A percentile compares a stretch with the other conserved stretches of the same genome.
Evolutionary conservation across 2,329 filamentous ascomycete genomes (phyloP).

Genomic region (Paraconiothyrium brasiliense): DNA sequence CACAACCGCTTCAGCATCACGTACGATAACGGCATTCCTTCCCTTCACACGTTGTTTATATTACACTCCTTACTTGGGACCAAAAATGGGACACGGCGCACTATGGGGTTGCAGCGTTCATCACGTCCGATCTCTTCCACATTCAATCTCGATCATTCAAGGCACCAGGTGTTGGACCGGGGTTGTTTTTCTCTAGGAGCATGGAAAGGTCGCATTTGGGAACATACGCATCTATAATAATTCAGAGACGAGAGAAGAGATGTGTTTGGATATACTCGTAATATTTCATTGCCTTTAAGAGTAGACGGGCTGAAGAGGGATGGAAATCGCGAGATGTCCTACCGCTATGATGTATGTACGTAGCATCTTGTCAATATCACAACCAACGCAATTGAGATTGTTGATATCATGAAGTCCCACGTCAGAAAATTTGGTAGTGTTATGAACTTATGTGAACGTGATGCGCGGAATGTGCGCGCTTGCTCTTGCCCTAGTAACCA

Average conservation of each 20-base stretch:
- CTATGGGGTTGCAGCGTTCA: conserved; percentile 13
- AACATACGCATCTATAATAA: conserved; percentile 19
- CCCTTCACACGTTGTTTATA: conserved; percentile 22
- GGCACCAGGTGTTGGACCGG: conserved; percentile 20
- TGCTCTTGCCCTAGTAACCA: neutral
- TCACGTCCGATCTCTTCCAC: conserved; percentile 1
- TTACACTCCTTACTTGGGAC: conserved; percentile 29
- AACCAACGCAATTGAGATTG: conserved; percentile 11
- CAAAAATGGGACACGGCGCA: conserved; percentile 16
- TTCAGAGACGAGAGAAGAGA: conserved; percentile 6
- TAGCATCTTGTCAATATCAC: conserved; percentile 18
- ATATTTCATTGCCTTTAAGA: conserved; percentile 4
- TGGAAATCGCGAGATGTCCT: conserved; percentile 1
- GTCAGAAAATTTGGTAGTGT: neutral
- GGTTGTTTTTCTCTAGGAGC: neutral
- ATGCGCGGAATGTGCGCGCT: conserved; percentile 14
- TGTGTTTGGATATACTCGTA: conserved; percentile 2
- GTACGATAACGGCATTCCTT: conserved; percentile 27
- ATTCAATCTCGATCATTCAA: conserved; percentile 1
- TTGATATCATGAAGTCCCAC: neutral
- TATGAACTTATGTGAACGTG: neutral
- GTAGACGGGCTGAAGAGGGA: conserved; percentile 7
- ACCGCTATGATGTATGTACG: conserved; percentile 16
- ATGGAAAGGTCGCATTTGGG: conserved; percentile 14
- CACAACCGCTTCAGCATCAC: conserved; percentile 16